These are phyloP conservation scores for Rhizopus microsporus DNA, from an alignment of 371 early-diverging fungal genomes.

Conservation along the genomic window DNA sequence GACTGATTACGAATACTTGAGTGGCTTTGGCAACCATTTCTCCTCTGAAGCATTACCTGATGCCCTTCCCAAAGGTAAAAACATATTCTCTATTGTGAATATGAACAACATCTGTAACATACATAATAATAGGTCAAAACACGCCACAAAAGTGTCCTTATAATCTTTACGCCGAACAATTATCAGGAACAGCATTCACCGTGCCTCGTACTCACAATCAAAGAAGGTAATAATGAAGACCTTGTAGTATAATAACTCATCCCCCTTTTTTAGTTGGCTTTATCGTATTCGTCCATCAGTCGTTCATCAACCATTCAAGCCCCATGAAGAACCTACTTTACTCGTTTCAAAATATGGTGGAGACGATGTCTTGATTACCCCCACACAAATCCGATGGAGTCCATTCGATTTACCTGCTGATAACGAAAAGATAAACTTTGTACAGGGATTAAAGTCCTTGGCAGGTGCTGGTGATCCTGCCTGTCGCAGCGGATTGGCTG, in stretches of 20 bases:
- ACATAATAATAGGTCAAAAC: constrained; percentile 68
- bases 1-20: constrained; percentile 54
- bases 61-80: constrained; percentile 82
- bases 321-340: constrained; percentile 32
- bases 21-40: constrained; percentile 85
- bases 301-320: constrained; percentile 76
- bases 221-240: constrained; percentile 57
- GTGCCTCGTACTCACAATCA: constrained; percentile 84
- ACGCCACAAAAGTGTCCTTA: constrained; percentile 92
- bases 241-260: background rate
- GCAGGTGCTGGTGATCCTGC: constrained; percentile 91
- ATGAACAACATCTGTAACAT: background rate
- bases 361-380: constrained; percentile 61
- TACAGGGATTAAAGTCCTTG: constrained; percentile 82
- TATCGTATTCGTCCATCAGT: constrained; percentile 96
- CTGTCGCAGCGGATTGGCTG: constrained; percentile 76
- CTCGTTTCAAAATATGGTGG: constrained; percentile 62
- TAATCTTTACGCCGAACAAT: constrained; percentile 92
- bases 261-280: constrained; percentile 72
- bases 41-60: constrained; percentile 83
- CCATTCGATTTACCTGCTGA: constrained; percentile 79
- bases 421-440: constrained; percentile 67
- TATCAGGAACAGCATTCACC: constrained; percentile 96
- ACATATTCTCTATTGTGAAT: background rate
- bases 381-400: constrained; percentile 92